Conservation (phyloP, 345 rosid genomes). For the Geranium brycei region DNA sequence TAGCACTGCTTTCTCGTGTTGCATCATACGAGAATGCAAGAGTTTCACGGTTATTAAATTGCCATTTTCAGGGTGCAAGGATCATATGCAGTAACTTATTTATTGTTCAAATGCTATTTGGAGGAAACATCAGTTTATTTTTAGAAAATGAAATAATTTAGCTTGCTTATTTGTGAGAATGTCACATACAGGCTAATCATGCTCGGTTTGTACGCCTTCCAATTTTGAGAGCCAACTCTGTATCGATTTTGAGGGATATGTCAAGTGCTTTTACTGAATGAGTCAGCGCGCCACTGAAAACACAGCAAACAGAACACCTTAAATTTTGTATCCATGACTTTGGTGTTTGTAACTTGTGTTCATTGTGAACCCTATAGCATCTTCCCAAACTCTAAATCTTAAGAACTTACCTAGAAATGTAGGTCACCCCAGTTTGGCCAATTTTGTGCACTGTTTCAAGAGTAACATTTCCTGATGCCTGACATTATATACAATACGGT, state of each 20-base stretch:
- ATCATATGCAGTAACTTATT: too few species aligned
- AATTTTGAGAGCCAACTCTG: slow-evolving; percentile 73
- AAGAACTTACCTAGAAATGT: slow-evolving; percentile 60
- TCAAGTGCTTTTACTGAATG: slow-evolving; percentile 91
- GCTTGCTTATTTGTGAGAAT: not conserved
- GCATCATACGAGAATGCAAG: too few species aligned
- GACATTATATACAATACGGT: slow-evolving; percentile 1
- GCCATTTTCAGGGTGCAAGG: too few species aligned
- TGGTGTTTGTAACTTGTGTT: not conserved
- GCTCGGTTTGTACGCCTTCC: slow-evolving; percentile 91
- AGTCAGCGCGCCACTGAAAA: slow-evolving; percentile 71
- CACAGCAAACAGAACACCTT: not conserved
- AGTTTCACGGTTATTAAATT: too few species aligned
- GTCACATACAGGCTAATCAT: slow-evolving; percentile 12
- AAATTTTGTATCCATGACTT: not conserved
- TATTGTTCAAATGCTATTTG: too few species aligned
- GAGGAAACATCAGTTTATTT: too few species aligned
- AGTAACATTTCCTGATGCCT: slow-evolving; percentile 96
- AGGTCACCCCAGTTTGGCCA: slow-evolving; percentile 90
- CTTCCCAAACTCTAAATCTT: too few species aligned
- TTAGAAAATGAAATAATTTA: not conserved
- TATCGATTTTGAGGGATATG: slow-evolving; percentile 84
- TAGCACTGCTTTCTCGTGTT: too few species aligned
- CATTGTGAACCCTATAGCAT: too few species aligned
- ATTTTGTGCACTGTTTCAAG: slow-evolving; percentile 82